Conservation (phyloP, 371 early-diverging fungal genomes). For the Gilbertella persicaria region DNA sequence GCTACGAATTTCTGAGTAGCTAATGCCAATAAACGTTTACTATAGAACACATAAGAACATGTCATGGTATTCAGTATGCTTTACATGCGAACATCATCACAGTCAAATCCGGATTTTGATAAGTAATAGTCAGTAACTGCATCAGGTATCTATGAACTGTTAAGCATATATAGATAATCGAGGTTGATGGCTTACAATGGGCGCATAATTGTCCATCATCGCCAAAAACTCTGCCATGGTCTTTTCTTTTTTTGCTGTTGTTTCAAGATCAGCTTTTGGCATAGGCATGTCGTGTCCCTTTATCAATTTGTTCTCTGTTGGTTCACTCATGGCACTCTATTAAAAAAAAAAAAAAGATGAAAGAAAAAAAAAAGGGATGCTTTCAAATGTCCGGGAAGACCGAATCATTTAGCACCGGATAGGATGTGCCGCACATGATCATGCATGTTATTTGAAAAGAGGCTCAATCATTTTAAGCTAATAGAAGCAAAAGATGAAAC, state of each 20-base stretch:
- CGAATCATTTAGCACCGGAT: no score
- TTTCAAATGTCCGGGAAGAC: no score
- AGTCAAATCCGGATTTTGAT: conserved; percentile 91
- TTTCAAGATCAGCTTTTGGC: no score
- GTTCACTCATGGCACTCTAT: neutral
- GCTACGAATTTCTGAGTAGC: conserved; percentile 96
- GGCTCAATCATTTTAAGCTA: no score
- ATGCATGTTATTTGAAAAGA: no score
- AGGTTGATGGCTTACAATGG: conserved; percentile 61
- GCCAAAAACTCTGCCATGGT: conserved; percentile 82
- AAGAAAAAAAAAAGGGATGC: conserved; percentile 2
- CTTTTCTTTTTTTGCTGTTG: conserved; percentile 48
- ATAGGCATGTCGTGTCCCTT: no score
- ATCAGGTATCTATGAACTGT: conserved; percentile 86
- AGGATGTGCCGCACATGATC: no score
- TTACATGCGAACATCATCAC: conserved; percentile 87
- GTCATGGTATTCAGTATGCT: neutral
- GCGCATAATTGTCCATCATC: conserved; percentile 88
- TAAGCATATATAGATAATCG: neutral
- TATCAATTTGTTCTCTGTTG: neutral
- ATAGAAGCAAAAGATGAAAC: no score
- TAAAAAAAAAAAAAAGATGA: neutral
- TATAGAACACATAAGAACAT: conserved; percentile 19
- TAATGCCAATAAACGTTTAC: conserved; percentile 86
- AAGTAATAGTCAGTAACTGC: conserved; percentile 96